phyloP scores from a whole-genome alignment of 192 early-diverging fungal species.

The Coemansia aciculifera region DNA sequence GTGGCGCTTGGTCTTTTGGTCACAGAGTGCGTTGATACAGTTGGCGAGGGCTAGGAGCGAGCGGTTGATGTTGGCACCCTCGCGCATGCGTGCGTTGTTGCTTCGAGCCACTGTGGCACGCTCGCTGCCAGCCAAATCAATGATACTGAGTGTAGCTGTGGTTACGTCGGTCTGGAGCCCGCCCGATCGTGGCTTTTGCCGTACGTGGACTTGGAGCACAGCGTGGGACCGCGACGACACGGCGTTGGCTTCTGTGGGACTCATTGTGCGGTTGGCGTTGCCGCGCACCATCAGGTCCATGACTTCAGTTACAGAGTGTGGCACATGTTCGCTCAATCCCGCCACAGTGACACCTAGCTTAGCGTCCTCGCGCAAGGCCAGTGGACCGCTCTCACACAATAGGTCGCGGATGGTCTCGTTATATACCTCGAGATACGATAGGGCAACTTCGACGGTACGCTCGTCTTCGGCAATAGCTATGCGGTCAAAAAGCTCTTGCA shows the following conservation, averaged over 20 bases:
- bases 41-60: slow-evolving; percentile 74
- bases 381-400: slow-evolving; percentile 50
- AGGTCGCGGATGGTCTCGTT: slow-evolving; percentile 93
- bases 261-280: slow-evolving; percentile 73
- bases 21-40: slow-evolving; percentile 72
- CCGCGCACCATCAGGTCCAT: slow-evolving; percentile 60
- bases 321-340: slow-evolving; percentile 68
- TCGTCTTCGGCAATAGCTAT: slow-evolving; percentile 57
- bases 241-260: slow-evolving; percentile 73
- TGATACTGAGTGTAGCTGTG: slow-evolving; percentile 65
- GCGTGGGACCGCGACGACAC: slow-evolving; percentile 76
- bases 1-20: slow-evolving; percentile 58
- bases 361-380: slow-evolving; percentile 80
- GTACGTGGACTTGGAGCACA: slow-evolving; percentile 67
- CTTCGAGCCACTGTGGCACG: slow-evolving; percentile 63
- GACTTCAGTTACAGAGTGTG: slow-evolving; percentile 55
- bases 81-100: slow-evolving; percentile 66
- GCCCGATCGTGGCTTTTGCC: slow-evolving; percentile 35
- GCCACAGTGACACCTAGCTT: slow-evolving; percentile 65
- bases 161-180: slow-evolving; percentile 55
- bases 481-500: slow-evolving; percentile 64
- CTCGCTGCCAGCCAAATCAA: slow-evolving; percentile 78
- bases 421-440: slow-evolving; percentile 97
- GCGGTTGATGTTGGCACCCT: slow-evolving; percentile 80
- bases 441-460: slow-evolving; percentile 59